Evolutionary conservation across 306 rosid genomes (phyloP).

Genomic region (Astragalus membranaceus): DNA sequence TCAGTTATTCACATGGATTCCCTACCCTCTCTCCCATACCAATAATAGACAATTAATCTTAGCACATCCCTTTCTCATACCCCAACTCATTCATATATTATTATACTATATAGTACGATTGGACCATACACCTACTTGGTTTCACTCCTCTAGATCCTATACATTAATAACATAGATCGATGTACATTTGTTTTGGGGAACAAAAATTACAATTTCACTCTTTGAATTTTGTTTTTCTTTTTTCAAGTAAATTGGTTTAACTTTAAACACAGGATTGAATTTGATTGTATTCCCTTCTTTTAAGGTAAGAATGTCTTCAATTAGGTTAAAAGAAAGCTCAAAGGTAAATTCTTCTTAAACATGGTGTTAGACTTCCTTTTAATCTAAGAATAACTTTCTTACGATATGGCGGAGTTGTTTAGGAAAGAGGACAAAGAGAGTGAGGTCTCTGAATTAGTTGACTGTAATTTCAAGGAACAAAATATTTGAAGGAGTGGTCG

Average conservation of each 20-base stretch:
- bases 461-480: too few relatives aligned
- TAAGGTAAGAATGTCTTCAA: conserved; percentile 16
- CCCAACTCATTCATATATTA: conserved; percentile 30
- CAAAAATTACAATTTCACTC: neutral
- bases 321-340: conserved; percentile 12
- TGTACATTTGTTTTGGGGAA: conserved; percentile 21
- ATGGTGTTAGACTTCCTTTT: neutral
- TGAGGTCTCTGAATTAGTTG: too few relatives aligned
- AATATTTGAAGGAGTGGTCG: too few relatives aligned
- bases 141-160: conserved; percentile 20
- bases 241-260: conserved; percentile 4
- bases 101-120: conserved; percentile 17
- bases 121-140: conserved; percentile 30
- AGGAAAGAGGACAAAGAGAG: too few relatives aligned
- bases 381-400: neutral
- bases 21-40: conserved; percentile 22
- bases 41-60: conserved; percentile 25
- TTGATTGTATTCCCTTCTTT: conserved; percentile 16
- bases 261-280: conserved; percentile 18
- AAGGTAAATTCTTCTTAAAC: neutral
- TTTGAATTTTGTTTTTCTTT: neutral
- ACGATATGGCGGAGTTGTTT: too few relatives aligned
- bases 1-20: conserved; percentile 59
- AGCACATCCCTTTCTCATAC: conserved; percentile 35
- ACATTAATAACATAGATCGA: neutral